Percentiles rank a stretch among this genome's conserved stretches.
These are phyloP conservation scores for Camptophora hylomeconis DNA, from an alignment of 2,329 filamentous ascomycete species.

Conservation along the genomic window DNA sequence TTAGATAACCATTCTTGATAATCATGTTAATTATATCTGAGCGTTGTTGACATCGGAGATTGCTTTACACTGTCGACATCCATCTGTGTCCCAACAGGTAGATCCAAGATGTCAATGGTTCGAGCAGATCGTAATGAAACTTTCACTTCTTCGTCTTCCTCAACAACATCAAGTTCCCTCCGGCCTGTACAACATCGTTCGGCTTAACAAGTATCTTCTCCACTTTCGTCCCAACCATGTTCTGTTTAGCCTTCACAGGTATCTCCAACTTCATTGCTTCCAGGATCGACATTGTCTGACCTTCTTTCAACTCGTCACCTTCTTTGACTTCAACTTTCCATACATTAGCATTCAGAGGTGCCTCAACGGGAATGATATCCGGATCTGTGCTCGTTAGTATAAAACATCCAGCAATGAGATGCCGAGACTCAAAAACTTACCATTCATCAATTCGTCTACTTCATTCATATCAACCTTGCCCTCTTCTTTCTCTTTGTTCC, in stretches of 20 bases:
- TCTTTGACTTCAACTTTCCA: conserved; percentile 38
- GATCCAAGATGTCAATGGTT: no score
- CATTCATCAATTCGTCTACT: conserved; percentile 36
- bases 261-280: conserved; percentile 50
- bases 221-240: conserved; percentile 20
- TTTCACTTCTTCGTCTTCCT: conserved; percentile 11
- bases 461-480: conserved; percentile 37
- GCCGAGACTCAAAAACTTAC: conserved; percentile 18
- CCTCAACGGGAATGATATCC: conserved; percentile 25
- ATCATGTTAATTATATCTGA: no score
- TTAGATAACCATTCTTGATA: no score
- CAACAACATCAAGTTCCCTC: conserved; percentile 22
- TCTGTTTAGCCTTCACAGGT: conserved; percentile 24
- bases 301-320: conserved; percentile 29
- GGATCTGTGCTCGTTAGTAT: conserved; percentile 19
- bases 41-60: no score
- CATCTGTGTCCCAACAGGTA: no score
- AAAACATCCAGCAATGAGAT: background rate
- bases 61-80: no score
- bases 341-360: conserved; percentile 36
- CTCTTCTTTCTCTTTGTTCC: conserved; percentile 31
- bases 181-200: conserved; percentile 26
- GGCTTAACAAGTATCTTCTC: conserved; percentile 29
- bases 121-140: background rate
- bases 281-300: conserved; percentile 33